Evolutionary conservation across 2,329 filamentous ascomycete genomes (phyloP).

Genomic region (Hypoxylon sp.): DNA sequence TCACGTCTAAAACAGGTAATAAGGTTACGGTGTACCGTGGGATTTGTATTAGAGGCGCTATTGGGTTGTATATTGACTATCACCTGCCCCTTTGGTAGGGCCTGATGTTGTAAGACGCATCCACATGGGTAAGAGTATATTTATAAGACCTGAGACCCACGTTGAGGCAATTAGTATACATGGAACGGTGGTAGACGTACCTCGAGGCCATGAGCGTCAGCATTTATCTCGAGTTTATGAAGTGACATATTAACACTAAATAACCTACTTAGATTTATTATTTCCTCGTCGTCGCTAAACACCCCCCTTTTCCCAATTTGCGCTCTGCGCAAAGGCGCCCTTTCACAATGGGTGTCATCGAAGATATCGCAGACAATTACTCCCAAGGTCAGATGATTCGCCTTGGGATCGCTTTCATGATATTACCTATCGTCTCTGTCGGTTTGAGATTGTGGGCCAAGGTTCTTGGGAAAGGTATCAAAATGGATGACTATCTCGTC

Average conservation of each 20-base stretch:
- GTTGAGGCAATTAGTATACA: constrained; percentile 3
- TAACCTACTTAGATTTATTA: constrained; percentile 1
- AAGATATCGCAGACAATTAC: constrained; percentile 30
- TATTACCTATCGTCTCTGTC: constrained; percentile 40
- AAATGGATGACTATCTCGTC: constrained; percentile 38
- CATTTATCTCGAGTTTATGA: constrained; percentile 5
- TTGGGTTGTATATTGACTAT: constrained; percentile 8
- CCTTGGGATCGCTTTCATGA: constrained; percentile 39
- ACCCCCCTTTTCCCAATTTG: not conserved
- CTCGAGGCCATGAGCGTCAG: constrained; percentile 3
- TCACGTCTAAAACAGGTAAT: constrained; percentile 7
- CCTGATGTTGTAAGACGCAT: constrained; percentile 10
- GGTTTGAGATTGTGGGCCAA: constrained; percentile 43
- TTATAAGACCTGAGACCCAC: constrained; percentile 18
- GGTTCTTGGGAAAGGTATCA: constrained; percentile 27
- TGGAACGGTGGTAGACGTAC: constrained; percentile 11
- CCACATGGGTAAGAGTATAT: constrained; percentile 23
- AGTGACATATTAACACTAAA: not conserved
- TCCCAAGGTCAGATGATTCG: constrained; percentile 43
- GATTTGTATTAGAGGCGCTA: constrained; percentile 12
- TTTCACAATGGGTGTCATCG: constrained; percentile 26
- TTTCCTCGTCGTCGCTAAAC: not conserved
- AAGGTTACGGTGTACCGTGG: constrained; percentile 13
- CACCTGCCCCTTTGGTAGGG: constrained; percentile 21
- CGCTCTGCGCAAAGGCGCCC: constrained; percentile 15